Evolutionary conservation across 305 asterid species (phyloP).

Genomic region (Monarda citriodora): DNA sequence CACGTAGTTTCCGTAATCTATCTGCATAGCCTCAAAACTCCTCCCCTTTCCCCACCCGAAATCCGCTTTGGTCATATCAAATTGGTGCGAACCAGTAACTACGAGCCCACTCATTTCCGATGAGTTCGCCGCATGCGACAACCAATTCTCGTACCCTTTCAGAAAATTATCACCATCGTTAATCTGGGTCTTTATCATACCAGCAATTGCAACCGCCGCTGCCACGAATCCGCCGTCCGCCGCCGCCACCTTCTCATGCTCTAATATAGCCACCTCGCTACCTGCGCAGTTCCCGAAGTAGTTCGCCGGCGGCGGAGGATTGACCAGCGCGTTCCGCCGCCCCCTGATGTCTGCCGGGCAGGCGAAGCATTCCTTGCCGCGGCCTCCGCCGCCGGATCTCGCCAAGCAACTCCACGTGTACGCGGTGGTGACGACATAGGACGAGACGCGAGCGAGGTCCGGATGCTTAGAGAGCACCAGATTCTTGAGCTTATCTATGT

Average conservation of each 20-base stretch:
- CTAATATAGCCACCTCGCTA: background rate
- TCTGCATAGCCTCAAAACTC: slow-evolving; percentile 25
- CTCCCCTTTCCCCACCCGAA: slow-evolving; percentile 34
- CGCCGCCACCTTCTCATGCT: background rate
- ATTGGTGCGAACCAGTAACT: slow-evolving; percentile 35
- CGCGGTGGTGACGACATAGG: slow-evolving; percentile 21
- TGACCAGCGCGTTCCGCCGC: background rate
- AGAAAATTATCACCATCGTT: background rate
- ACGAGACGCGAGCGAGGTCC: no score
- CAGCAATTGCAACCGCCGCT: slow-evolving; percentile 21
- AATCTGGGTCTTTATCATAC: slow-evolving; percentile 9
- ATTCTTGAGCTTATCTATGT: no score
- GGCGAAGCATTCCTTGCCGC: slow-evolving; percentile 16
- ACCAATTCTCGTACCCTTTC: background rate
- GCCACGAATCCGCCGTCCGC: slow-evolving; percentile 18
- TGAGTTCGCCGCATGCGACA: background rate
- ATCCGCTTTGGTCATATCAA: slow-evolving; percentile 23
- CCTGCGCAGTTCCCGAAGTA: slow-evolving; percentile 10
- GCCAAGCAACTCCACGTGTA: slow-evolving; percentile 36
- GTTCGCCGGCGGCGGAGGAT: slow-evolving; percentile 2
- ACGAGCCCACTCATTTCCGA: background rate
- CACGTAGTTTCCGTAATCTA: slow-evolving; percentile 14
- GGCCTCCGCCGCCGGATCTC: slow-evolving; percentile 22
- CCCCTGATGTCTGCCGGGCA: slow-evolving; percentile 7
- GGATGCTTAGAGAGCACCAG: no score